Conservation (phyloP, 75 land plant species). For the Pinus tabuliformis region DNA sequence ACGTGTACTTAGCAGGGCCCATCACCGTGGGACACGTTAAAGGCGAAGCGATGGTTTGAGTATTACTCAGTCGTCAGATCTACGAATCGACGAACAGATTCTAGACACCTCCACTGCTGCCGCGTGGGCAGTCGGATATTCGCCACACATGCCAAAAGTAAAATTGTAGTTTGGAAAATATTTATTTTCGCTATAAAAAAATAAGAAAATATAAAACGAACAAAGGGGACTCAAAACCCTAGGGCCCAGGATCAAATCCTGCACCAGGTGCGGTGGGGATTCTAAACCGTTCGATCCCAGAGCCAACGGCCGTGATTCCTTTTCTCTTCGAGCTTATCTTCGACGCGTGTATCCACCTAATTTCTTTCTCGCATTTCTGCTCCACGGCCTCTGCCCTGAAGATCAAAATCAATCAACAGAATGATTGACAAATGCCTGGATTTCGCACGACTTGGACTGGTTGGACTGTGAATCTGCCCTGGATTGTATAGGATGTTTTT, state of each 20-base stretch:
- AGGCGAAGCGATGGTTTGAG: background rate
- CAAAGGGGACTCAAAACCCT: constrained; percentile 3
- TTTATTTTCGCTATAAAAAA: background rate
- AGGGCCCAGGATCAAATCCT: constrained; percentile 1
- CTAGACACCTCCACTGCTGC: background rate
- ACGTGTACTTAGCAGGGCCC: background rate
- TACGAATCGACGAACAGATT: background rate
- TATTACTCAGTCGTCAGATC: background rate
- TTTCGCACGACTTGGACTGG: background rate
- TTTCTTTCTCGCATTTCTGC: background rate
- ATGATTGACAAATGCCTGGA: background rate
- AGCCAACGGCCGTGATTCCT: background rate
- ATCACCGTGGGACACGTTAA: background rate
- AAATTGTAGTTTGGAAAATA: background rate
- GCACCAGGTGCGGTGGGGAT: constrained; percentile 2
- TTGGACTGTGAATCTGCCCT: background rate
- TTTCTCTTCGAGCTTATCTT: constrained; percentile 4
- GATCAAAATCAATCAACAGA: too few species aligned
- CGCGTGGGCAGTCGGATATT: background rate
- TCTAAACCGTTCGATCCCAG: background rate
- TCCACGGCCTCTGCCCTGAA: too few species aligned
- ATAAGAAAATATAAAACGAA: background rate
- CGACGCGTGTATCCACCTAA: background rate
- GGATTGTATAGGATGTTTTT: background rate
- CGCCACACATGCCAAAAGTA: background rate